Evolutionary conservation across 1,139 yeast genomes (phyloP).

Genomic region (Taphrina populina): DNA sequence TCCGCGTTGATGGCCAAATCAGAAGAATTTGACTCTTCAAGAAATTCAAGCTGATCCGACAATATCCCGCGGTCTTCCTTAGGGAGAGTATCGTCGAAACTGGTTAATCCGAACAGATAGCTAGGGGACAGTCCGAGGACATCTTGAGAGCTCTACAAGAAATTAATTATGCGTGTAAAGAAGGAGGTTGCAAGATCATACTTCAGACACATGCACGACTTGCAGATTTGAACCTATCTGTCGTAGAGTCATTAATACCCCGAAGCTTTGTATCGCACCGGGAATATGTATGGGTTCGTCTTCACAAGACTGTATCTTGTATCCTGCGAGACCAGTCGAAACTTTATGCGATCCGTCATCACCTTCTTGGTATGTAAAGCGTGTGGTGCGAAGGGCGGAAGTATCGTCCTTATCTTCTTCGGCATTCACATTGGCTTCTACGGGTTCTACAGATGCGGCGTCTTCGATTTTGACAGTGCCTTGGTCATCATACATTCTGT

Average conservation of each 20-base stretch:
- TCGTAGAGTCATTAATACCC: constrained; percentile 21
- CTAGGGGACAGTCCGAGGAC: constrained; percentile 22
- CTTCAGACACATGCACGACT: constrained; percentile 27
- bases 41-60: constrained; percentile 25
- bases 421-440: constrained; percentile 6
- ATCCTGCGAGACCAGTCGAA: constrained; percentile 5
- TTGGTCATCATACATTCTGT: constrained; percentile 14
- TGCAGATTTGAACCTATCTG: neutral
- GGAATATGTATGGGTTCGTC: constrained; percentile 34
- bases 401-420: neutral
- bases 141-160: constrained; percentile 11
- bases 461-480: constrained; percentile 18
- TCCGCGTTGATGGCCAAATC: constrained; percentile 23
- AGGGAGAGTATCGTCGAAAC: constrained; percentile 12
- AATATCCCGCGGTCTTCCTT: constrained; percentile 3
- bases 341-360: constrained; percentile 28
- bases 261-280: constrained; percentile 29
- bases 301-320: constrained; percentile 24
- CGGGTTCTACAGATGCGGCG: constrained; percentile 5
- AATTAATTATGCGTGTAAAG: too few relatives aligned
- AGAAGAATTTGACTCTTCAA: constrained; percentile 30
- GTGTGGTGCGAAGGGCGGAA: neutral
- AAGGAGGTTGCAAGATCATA: too few relatives aligned
- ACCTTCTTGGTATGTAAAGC: constrained; percentile 4
- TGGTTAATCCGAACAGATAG: constrained; percentile 17